Evolutionary conservation across 331 rosid genomes (phyloP), one percentile per base, ranked within the genome.

Genomic region (Cucumis variabilis): DNA sequence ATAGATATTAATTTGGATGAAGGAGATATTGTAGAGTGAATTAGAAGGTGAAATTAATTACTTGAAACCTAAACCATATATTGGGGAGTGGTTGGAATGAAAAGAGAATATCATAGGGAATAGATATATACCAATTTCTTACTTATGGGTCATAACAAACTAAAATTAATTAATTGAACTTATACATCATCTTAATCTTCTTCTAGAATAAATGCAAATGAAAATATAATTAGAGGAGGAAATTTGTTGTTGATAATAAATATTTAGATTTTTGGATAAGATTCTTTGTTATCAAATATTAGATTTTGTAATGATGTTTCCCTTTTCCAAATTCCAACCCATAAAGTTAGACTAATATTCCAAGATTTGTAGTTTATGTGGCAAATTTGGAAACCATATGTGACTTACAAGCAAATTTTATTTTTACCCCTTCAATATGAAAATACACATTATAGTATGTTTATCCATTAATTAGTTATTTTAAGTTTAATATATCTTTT

Each of bases 121-220:
- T n/a, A n/a, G n/a, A n/a, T 50, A 78, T 78, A 80, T 80, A 55
- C 84, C 27, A 80, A 80, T 80, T 80, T 80, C 24, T 80, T 80
- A 55, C 84, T 17, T 17, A 55, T 11, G 69, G 68, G 50, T 80
- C 84, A 80, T 80, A 19, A 27, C 55, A 27, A 50, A 8, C 27
- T 17, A 3, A 30, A 71, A 70, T 44, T 44, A 71, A 70, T 44
- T 44, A 44, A 44, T 44, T 44, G 48, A 44, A 44, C 8, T 44
- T 44, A 44, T 44, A 44, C 48, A 44, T 44, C 6, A 44, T 44
- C 48, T 44, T 44, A 73, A 73, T 24, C 46, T 71, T 24, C 46
- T 71, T 71, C n/a, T 72, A 9, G 7, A 72, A 72, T 7, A 17
- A 13, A 15, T 28, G 48, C 2, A 16, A 17, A 16, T 17, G 30